phyloP scores from a whole-genome alignment of 306 rosid genomes.

The Carpinus fangiana region DNA sequence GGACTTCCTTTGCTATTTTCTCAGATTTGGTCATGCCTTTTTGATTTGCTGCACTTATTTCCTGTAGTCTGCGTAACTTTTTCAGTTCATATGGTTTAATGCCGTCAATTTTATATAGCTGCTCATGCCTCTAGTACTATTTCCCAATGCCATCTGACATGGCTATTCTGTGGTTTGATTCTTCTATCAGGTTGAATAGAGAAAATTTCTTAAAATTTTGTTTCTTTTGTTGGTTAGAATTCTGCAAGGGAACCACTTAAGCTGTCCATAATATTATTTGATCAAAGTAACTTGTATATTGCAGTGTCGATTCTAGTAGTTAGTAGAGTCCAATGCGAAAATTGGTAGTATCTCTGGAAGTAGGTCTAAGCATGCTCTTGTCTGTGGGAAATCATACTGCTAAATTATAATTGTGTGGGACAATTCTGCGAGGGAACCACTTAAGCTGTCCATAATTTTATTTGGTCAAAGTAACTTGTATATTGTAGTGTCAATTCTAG shows the following conservation, averaged over 20 bases:
- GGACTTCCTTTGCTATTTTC: too few relatives aligned
- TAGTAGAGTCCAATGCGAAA: not conserved
- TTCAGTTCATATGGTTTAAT: not conserved
- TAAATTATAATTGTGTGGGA: not conserved
- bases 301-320: not conserved
- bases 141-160: not conserved
- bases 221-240: not conserved
- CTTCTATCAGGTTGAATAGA: not conserved
- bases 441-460: not conserved
- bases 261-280: not conserved
- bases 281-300: not conserved
- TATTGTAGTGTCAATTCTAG: not conserved
- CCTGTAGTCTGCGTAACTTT: not conserved
- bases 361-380: not conserved
- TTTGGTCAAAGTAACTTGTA: not conserved
- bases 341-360: not conserved
- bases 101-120: not conserved
- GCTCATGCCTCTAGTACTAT: not conserved
- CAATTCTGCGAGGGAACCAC: not conserved
- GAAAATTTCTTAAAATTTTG: not conserved
- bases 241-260: not conserved
- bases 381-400: not conserved
- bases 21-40: too few relatives aligned
- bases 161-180: too few relatives aligned
- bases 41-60: not conserved